Evolutionary conservation across 345 rosid species (phyloP).

Genomic region (Pelargonium nanum): DNA sequence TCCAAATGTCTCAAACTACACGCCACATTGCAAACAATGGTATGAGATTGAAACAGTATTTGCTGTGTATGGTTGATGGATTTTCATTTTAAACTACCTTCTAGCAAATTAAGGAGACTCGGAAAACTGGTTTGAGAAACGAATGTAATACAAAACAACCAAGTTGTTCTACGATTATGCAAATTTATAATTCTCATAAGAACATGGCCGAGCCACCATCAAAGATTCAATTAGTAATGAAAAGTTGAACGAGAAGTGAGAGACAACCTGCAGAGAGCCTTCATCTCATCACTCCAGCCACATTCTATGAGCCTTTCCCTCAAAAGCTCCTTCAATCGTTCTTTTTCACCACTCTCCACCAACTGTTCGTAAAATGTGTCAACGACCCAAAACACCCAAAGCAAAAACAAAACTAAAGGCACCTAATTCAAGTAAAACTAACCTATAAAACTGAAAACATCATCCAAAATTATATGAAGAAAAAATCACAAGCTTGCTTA

Average conservation of each 20-base stretch:
- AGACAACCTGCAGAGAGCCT: conserved; percentile 63
- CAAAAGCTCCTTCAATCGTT: conserved; percentile 58
- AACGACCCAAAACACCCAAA: background rate
- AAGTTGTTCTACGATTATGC: background rate
- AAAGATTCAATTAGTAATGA: background rate
- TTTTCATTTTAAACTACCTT: too few species aligned
- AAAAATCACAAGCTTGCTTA: too few species aligned
- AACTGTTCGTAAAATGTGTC: conserved; percentile 21
- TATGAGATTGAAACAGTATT: too few species aligned
- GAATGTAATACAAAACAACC: background rate
- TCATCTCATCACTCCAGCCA: conserved; percentile 84
- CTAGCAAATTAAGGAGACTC: too few species aligned
- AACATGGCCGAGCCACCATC: background rate
- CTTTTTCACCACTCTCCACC: conserved; percentile 69
- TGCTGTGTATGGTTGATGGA: too few species aligned
- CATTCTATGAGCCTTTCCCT: conserved; percentile 65
- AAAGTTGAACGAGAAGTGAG: background rate
- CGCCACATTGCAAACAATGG: too few species aligned
- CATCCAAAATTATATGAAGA: background rate
- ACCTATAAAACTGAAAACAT: background rate
- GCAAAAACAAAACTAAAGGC: background rate
- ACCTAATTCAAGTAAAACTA: background rate
- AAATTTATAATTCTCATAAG: background rate
- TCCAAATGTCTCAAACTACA: too few species aligned
- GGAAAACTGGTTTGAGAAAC: background rate